A percentile compares a stretch with the other conserved stretches of the same genome.
Evolutionary conservation across 2,329 filamentous ascomycete genomes (phyloP).

Genomic region (Nemania diffusa): DNA sequence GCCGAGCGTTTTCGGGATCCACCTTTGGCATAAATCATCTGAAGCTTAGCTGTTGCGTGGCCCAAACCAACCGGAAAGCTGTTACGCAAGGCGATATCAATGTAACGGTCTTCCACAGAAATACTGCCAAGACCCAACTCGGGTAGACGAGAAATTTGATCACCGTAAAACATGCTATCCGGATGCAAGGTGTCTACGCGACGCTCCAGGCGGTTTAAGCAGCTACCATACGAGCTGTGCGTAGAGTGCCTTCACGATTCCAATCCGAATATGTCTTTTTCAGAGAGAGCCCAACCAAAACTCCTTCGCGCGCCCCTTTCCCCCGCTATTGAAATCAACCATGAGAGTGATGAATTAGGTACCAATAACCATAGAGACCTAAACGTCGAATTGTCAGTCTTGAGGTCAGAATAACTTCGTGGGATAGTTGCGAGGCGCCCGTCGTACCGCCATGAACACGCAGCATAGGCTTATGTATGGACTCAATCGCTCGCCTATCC

Average conservation of each 20-base stretch:
- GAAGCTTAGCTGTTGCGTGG: slow-evolving; percentile 17
- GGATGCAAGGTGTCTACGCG: slow-evolving; percentile 8
- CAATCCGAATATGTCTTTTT: slow-evolving; percentile 9
- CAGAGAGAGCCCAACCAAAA: slow-evolving; percentile 35
- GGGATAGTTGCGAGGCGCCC: background rate
- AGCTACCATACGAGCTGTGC: slow-evolving; percentile 5
- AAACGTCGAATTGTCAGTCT: slow-evolving; percentile 20
- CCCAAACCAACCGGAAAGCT: slow-evolving; percentile 9
- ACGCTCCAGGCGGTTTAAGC: slow-evolving; percentile 1
- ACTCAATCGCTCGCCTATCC: slow-evolving; percentile 91
- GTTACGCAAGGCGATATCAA: slow-evolving; percentile 17
- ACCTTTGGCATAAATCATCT: slow-evolving; percentile 23
- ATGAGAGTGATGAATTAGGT: slow-evolving; percentile 39
- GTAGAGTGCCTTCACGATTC: slow-evolving; percentile 11
- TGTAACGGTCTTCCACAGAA: slow-evolving; percentile 8
- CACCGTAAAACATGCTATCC: slow-evolving; percentile 19
- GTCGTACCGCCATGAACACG: slow-evolving; percentile 86
- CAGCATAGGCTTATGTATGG: slow-evolving; percentile 97
- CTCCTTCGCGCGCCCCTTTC: slow-evolving; percentile 34
- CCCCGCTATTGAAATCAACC: slow-evolving; percentile 20
- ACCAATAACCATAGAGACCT: slow-evolving; percentile 49
- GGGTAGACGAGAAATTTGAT: slow-evolving; percentile 9
- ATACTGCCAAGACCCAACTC: background rate
- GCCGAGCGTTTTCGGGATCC: slow-evolving; percentile 5
- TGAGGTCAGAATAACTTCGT: slow-evolving; percentile 4